Conservation (phyloP, 352 stramenopile species). For the Elongisporangium anandrum region DNA sequence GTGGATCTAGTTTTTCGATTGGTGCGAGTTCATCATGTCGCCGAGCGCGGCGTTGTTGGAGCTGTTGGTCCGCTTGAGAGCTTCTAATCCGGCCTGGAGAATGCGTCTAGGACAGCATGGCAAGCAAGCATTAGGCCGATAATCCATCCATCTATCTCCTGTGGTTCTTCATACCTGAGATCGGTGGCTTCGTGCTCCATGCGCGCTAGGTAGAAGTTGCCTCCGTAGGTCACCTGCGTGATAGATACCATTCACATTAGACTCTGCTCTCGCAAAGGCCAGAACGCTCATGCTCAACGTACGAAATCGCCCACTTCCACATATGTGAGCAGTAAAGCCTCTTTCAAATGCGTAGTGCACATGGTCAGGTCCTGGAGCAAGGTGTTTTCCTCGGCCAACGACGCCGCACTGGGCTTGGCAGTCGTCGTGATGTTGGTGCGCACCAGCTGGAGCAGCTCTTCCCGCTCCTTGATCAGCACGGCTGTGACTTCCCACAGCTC, state of each 20-base stretch:
- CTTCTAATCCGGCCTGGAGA: neutral
- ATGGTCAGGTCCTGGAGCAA: constrained; percentile 44
- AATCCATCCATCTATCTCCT: neutral
- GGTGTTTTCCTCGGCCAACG: constrained; percentile 24
- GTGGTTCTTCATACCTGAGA: constrained; percentile 14
- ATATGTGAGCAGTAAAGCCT: constrained; percentile 59
- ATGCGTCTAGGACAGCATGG: neutral
- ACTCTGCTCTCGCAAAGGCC: neutral
- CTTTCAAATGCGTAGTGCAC: constrained; percentile 31
- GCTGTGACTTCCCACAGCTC: constrained; percentile 52
- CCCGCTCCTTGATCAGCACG: constrained; percentile 47
- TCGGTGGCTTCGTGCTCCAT: constrained; percentile 62
- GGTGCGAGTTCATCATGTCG: neutral
- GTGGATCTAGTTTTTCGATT: neutral
- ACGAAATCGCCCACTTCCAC: constrained; percentile 78
- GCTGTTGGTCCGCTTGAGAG: neutral
- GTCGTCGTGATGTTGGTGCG: constrained; percentile 10
- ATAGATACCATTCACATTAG: neutral
- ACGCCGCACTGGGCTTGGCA: constrained; percentile 4
- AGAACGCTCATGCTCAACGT: constrained; percentile 1
- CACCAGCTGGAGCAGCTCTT: constrained; percentile 45
- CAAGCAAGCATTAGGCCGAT: too few species aligned
- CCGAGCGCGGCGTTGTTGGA: neutral
- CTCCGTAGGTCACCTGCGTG: constrained; percentile 29
- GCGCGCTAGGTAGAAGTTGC: constrained; percentile 63